A percentile compares a stretch with the other conserved stretches of the same genome.
Conservation (phyloP, 345 rosid species). For the Mercurialis annua region DNA sequence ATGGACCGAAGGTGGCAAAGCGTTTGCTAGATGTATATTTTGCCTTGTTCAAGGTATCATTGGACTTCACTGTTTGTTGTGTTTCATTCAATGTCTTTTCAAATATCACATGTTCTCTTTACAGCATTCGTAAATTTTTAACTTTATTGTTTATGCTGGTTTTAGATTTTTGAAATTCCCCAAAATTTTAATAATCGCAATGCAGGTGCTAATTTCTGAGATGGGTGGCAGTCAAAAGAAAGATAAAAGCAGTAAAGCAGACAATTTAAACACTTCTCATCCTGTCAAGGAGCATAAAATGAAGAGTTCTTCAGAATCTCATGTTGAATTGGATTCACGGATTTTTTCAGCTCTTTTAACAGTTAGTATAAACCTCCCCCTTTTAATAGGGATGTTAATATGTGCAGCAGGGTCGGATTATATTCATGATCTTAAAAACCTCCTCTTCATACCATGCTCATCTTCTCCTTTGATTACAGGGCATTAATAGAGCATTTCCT, state of each 20-base stretch:
- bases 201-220: slow-evolving; percentile 69
- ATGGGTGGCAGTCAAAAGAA: slow-evolving; percentile 37
- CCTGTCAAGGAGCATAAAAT: slow-evolving; percentile 36
- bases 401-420: no score
- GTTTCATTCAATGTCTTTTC: neutral
- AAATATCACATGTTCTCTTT: neutral
- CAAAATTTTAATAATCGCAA: slow-evolving; percentile 16
- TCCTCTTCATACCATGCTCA: slow-evolving; percentile 8
- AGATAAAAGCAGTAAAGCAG: slow-evolving; percentile 28
- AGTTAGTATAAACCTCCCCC: slow-evolving; percentile 37
- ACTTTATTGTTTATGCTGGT: neutral
- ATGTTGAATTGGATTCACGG: slow-evolving; percentile 88
- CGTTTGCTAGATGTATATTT: slow-evolving; percentile 87
- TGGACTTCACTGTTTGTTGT: neutral
- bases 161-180: slow-evolving; percentile 6
- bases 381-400: neutral
- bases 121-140: neutral
- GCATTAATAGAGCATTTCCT: slow-evolving; percentile 97
- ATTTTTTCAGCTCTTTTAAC: slow-evolving; percentile 83
- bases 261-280: slow-evolving; percentile 26
- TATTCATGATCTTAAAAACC: neutral
- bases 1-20: slow-evolving; percentile 86
- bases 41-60: slow-evolving; percentile 81
- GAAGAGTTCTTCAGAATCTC: slow-evolving; percentile 48
- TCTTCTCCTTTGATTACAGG: slow-evolving; percentile 44